These are phyloP conservation scores for Bipolaris victoriae DNA, from an alignment of 2,329 filamentous ascomycete genomes.

Conservation along the genomic window DNA sequence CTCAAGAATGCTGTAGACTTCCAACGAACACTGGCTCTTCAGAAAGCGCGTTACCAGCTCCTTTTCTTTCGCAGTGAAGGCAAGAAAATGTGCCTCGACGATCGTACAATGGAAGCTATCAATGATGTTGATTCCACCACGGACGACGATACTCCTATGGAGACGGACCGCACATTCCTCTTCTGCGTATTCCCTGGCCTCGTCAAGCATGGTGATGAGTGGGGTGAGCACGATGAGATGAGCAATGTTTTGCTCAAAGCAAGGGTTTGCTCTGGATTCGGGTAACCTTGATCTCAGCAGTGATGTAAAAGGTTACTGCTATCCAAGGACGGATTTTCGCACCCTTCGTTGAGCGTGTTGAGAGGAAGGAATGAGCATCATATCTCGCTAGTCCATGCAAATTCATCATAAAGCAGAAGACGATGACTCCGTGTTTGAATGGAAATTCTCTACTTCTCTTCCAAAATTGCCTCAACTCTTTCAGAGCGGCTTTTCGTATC, in stretches of 20 bases:
- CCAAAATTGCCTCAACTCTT: not conserved
- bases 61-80: constrained; percentile 29
- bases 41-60: constrained; percentile 40
- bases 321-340: not conserved
- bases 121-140: constrained; percentile 31
- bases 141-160: constrained; percentile 32
- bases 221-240: constrained; percentile 32
- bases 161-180: constrained; percentile 22
- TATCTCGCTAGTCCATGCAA: not conserved
- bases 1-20: constrained; percentile 33
- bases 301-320: not conserved
- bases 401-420: not conserved
- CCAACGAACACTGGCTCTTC: constrained; percentile 36
- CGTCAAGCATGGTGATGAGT: constrained; percentile 39
- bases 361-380: not conserved
- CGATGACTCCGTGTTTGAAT: not conserved
- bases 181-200: constrained; percentile 46
- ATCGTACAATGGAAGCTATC: constrained; percentile 39
- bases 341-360: too few relatives aligned
- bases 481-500: too few relatives aligned
- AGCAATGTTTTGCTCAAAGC: constrained; percentile 41
- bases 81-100: constrained; percentile 24
- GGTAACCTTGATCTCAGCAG: constrained; percentile 3
- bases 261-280: constrained; percentile 36
- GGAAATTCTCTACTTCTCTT: not conserved